These are phyloP conservation scores for Niveomyces coronatus DNA, from an alignment of 2,329 filamentous ascomycete species.

Conservation along the genomic window DNA sequence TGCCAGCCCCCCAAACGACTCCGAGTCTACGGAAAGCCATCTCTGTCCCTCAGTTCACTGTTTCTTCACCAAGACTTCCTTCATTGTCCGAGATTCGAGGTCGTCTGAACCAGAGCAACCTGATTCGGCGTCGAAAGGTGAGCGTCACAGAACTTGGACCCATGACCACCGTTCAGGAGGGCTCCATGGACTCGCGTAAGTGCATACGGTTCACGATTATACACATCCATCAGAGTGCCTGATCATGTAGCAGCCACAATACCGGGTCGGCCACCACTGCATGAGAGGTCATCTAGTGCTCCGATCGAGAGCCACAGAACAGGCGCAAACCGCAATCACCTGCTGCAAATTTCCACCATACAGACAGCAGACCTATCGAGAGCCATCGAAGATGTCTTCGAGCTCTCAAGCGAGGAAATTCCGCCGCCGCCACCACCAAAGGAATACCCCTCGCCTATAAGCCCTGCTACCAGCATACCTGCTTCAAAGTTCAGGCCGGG, in stretches of 20 bases:
- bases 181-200: slow-evolving; percentile 62
- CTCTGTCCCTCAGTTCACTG: background rate
- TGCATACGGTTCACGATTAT: slow-evolving; percentile 13
- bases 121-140: slow-evolving; percentile 49
- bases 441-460: too few species aligned
- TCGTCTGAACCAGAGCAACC: slow-evolving; percentile 47
- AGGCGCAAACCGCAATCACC: background rate
- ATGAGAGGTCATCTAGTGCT: slow-evolving; percentile 55
- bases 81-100: slow-evolving; percentile 30
- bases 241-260: slow-evolving; percentile 45
- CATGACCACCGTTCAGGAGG: slow-evolving; percentile 59
- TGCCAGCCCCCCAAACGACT: slow-evolving; percentile 22
- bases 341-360: slow-evolving; percentile 12
- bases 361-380: slow-evolving; percentile 16
- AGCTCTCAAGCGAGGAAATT: slow-evolving; percentile 12
- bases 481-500: slow-evolving; percentile 20
- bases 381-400: slow-evolving; percentile 16
- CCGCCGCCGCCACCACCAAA: slow-evolving; percentile 36
- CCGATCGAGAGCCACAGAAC: slow-evolving; percentile 30
- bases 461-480: slow-evolving; percentile 27
- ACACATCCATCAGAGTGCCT: slow-evolving; percentile 8
- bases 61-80: slow-evolving; percentile 27
- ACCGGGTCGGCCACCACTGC: slow-evolving; percentile 52
- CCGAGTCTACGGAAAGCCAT: slow-evolving; percentile 26
- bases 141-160: slow-evolving; percentile 55